Evolutionary conservation across 2,329 filamentous ascomycete species (phyloP), one percentile per base, ranked within the genome.

Genomic region (Teratosphaeriaceae sp.): DNA sequence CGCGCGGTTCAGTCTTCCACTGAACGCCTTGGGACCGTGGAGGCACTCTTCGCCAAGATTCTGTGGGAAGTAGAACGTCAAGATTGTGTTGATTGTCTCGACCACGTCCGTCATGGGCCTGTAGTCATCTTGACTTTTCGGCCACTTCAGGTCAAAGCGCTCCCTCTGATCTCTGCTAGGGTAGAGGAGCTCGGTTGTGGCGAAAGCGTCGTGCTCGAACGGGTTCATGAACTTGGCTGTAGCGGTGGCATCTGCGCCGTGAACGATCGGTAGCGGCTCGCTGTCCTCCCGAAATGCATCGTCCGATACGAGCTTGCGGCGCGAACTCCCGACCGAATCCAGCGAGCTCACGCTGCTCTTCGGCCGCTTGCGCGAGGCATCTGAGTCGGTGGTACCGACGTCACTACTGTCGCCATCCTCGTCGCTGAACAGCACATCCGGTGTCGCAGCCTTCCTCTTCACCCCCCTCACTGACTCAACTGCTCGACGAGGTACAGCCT

Each of bases 1-100:
- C 9, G 88, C 85, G 52, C 85, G 81, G 55, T 86, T 83, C 55
- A 97, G 73, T 46, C 82, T 79, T 45, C 88, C 83, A 43, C 83
- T 80, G 39, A 90, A 79, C 21, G 89, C 89, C 18, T 73, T 79
- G 42, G 80, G 76, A 44, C 84, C 80, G 59, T 89, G 78, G 47
- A 79, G 78, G 58, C 94, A 84, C 22, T 77, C 72, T 48, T 76
- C 71, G 33, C 79, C 76, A 52, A 88, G 74, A 38, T 81, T 76
- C 18, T 80, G 74, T 16, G 84, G 85, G 24, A 95, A 76, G 64
- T 95, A 96, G 56, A 83, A 82, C 45, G 84, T 78, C 43, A 80
- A 79, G 54, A 82, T 70, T 43, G 75, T 71, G 47, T 76, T 69
- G 48, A 78, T 63, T 49, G 74, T 75, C 48, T 75, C 69, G 34